These are phyloP conservation scores for Blastocystis sp. DNA, from an alignment of 352 stramenopile species.

Conservation along the genomic window DNA sequence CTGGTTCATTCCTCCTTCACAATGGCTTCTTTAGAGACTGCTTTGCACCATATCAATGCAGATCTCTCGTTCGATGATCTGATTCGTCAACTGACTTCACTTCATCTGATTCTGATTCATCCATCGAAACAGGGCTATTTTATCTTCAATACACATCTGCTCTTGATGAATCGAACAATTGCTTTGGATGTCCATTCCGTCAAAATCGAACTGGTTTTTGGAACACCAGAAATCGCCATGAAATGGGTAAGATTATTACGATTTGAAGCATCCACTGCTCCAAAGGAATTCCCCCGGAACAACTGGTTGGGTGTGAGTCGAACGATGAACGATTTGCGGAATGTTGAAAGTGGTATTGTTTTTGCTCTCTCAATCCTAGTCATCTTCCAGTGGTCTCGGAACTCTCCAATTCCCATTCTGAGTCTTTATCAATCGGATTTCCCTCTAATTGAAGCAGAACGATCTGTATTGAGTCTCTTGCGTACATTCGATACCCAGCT, in stretches of 20 bases:
- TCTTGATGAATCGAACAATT: neutral
- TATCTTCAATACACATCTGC: conserved; percentile 3
- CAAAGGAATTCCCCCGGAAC: neutral
- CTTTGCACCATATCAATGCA: neutral
- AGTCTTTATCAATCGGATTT: neutral
- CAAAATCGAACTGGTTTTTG: conserved; percentile 19
- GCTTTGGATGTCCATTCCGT: neutral
- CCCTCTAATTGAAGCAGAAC: neutral
- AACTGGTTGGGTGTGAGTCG: conserved; percentile 10
- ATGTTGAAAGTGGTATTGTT: neutral
- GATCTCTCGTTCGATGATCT: neutral
- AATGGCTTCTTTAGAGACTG: neutral
- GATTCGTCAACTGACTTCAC: neutral
- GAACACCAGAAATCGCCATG: neutral
- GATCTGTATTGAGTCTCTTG: neutral
- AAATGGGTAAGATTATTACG: conserved; percentile 42
- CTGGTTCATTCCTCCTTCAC: neutral
- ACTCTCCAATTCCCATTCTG: neutral
- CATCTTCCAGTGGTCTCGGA: neutral
- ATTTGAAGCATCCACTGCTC: conserved; percentile 9
- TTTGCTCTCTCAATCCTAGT: neutral
- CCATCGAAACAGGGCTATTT: neutral
- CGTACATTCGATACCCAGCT: neutral
- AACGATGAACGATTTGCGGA: neutral
- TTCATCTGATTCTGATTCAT: neutral